Evolutionary conservation across 1,139 yeast species (phyloP).

Genomic region (Yamadazyma diddensiae): DNA sequence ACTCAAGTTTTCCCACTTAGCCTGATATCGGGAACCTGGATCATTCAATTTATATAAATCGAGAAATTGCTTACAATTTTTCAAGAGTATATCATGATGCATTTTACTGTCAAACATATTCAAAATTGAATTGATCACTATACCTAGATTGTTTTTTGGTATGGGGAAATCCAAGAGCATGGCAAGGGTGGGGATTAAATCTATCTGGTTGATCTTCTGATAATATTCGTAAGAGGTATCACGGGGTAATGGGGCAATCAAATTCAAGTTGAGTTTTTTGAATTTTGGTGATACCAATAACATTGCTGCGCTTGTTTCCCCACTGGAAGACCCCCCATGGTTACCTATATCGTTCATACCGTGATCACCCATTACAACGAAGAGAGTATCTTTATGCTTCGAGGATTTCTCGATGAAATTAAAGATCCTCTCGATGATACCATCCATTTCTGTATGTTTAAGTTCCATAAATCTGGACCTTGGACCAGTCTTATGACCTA

Average conservation of each 20-base stretch:
- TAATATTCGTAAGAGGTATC: conserved; percentile 51
- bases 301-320: conserved; percentile 88
- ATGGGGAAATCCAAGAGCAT: conserved; percentile 73
- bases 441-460: conserved; percentile 86
- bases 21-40: conserved; percentile 5
- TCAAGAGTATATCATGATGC: conserved; percentile 39
- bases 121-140: conserved; percentile 57
- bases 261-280: conserved; percentile 18
- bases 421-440: conserved; percentile 54
- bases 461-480: conserved; percentile 70
- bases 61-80: conserved; percentile 65
- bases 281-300: conserved; percentile 66
- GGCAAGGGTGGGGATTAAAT: conserved; percentile 82
- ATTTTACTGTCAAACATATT: conserved; percentile 44
- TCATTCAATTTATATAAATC: conserved; percentile 20
- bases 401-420: conserved; percentile 23
- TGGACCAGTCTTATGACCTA: conserved; percentile 97
- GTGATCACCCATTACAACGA: conserved; percentile 88
- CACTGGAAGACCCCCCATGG: conserved; percentile 91
- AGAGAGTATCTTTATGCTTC: conserved; percentile 49
- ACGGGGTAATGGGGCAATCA: conserved; percentile 34
- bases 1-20: conserved; percentile 2
- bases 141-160: conserved; percentile 84
- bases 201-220: conserved; percentile 67
- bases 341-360: conserved; percentile 95